phyloP scores from a whole-genome alignment of 1,284 basidiomycete species.

The Afroboletus lepidellus region DNA sequence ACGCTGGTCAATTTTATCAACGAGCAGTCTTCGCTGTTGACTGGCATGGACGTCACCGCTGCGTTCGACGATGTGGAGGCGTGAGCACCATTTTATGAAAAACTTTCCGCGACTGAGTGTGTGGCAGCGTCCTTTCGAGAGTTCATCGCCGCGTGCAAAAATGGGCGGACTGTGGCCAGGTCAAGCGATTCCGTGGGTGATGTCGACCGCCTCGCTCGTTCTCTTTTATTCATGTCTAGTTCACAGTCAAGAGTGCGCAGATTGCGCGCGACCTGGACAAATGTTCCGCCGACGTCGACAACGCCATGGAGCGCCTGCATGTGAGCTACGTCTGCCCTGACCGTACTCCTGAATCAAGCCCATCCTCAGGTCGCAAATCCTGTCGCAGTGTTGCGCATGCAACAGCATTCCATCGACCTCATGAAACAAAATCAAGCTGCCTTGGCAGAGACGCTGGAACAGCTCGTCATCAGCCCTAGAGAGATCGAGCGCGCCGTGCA shows the following conservation, averaged over 20 bases:
- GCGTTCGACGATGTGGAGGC: slow-evolving; percentile 43
- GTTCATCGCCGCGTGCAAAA: slow-evolving; percentile 37
- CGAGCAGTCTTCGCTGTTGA: slow-evolving; percentile 38
- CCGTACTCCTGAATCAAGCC: neutral
- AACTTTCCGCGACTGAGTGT: neutral
- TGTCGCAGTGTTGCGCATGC: slow-evolving; percentile 33
- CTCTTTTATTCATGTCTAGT: neutral
- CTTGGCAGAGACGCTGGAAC: slow-evolving; percentile 37
- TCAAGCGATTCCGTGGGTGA: slow-evolving; percentile 40
- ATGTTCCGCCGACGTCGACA: slow-evolving; percentile 42
- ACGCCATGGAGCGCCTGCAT: slow-evolving; percentile 41
- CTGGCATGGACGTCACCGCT: slow-evolving; percentile 39
- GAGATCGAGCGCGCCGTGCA: slow-evolving; percentile 39
- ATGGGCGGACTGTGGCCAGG: slow-evolving; percentile 38
- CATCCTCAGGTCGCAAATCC: slow-evolving; percentile 36
- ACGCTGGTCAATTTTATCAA: slow-evolving; percentile 38
- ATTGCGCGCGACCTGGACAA: slow-evolving; percentile 44
- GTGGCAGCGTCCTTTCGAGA: slow-evolving; percentile 38
- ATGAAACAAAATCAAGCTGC: slow-evolving; percentile 35
- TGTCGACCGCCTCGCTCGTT: neutral
- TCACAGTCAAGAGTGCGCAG: slow-evolving; percentile 43
- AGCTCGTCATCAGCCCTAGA: slow-evolving; percentile 37
- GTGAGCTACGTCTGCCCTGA: slow-evolving; percentile 28
- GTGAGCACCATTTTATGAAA: slow-evolving; percentile 31
- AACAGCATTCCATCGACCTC: slow-evolving; percentile 37